phyloP scores from a whole-genome alignment of 208 protist genomes.

The Leishmania arabica region DNA sequence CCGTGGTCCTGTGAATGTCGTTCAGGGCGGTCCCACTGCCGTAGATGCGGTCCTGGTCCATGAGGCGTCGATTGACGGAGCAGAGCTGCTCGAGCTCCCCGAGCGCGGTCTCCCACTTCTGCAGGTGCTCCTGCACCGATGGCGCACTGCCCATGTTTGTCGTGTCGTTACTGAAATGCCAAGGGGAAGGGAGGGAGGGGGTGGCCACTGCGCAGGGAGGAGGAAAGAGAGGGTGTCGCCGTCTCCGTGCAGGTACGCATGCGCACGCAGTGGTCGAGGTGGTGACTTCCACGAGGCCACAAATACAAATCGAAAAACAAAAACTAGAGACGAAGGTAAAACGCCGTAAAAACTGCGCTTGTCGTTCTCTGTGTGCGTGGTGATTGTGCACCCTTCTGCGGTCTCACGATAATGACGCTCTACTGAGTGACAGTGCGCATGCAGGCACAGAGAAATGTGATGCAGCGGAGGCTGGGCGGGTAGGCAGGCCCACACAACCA shows the following conservation, averaged over 20 bases:
- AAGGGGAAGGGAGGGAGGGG: background rate
- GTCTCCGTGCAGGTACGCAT: background rate
- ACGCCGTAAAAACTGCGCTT: background rate
- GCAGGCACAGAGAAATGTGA: background rate
- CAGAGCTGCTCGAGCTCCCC: conserved; percentile 63
- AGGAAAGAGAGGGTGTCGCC: background rate
- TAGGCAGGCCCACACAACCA: background rate
- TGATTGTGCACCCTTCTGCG: background rate
- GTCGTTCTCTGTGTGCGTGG: background rate
- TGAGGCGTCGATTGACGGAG: conserved; percentile 42
- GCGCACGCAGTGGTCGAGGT: background rate
- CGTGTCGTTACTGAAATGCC: background rate
- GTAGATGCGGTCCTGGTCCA: conserved; percentile 74
- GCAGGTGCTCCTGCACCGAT: conserved; percentile 67
- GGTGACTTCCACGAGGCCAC: background rate
- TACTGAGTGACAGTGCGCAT: background rate
- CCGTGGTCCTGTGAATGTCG: conserved; percentile 10
- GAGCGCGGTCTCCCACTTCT: conserved; percentile 74
- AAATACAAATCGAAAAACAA: background rate
- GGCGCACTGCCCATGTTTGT: conserved; percentile 60
- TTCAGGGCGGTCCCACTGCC: conserved; percentile 19
- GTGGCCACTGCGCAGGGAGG: background rate
- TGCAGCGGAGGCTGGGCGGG: background rate
- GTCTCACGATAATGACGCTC: background rate
- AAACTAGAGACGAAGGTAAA: background rate